Base-by-base conservation (phyloP, 2,329 filamentous ascomycete species). In the Neobulgaria alba region DNA sequence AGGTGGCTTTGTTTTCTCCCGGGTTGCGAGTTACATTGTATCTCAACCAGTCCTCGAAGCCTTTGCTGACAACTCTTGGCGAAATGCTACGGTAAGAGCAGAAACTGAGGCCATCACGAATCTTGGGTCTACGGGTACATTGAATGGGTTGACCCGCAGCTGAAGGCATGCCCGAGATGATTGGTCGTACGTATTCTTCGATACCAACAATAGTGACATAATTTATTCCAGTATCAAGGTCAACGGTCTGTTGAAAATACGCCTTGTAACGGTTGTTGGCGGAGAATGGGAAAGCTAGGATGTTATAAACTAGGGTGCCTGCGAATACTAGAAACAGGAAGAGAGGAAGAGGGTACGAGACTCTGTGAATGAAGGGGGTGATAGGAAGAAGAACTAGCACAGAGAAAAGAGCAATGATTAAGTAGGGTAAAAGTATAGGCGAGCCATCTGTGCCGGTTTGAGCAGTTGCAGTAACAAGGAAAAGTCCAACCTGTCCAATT, bases 401-500 rank as follows among this genome's bases (percentile, higher is more conserved):
- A 10, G 79, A 79, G 47, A 90, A 71, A 5, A 71, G 57, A 0
- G 82, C 79, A 31, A 88, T 72, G 26, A 77, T 61, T 10, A 93
- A 58, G 59, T 95, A 88, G 4, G 88, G 79, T 5, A 77, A 61
- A 12, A 94, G 63, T 14, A 82, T 67, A 26, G 77, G 73, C 47
- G 79, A 85, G 2, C 92, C 92, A 60, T 98, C 92, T 2, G 84
- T 75, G 5, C 84, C 83, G 0, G 88, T 95, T 63, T 95, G 89
- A 43, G 80, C 71, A 15, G 88, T 68, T 2, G 85, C 77, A 23
- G 80, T 75, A 3, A 81, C 85, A 12, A 86, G 60, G 10, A 90
- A 65, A 3, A 96, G 70, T 1, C 75, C 82, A 18, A 89, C 70
- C 56, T 94, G 87, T 1, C 80, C 85, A 12, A 85, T 64, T 15